These are phyloP conservation scores for Colletotrichum sp. DNA, from an alignment of 2,329 filamentous ascomycete species.

Conservation along the genomic window DNA sequence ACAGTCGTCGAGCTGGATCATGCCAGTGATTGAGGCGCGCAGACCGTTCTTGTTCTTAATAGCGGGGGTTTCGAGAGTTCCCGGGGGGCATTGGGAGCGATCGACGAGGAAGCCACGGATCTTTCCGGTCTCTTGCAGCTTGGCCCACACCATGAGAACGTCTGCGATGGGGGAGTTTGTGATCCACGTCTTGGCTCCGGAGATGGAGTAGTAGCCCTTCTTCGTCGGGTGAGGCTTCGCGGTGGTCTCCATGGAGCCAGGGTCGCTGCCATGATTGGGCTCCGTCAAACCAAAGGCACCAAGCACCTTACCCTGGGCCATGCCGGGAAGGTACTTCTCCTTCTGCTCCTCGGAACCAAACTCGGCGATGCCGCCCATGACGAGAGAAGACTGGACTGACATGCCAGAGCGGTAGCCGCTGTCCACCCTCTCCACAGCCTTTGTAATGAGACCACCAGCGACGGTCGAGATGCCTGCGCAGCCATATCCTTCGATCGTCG, in stretches of 20 bases:
- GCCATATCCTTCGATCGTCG: constrained; percentile 85
- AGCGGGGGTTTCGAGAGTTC: constrained; percentile 87
- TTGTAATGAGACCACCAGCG: constrained; percentile 86
- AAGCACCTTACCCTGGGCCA: constrained; percentile 83
- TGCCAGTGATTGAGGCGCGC: constrained; percentile 91
- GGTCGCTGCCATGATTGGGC: constrained; percentile 91
- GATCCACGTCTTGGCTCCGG: constrained; percentile 92
- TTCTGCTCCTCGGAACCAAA: constrained; percentile 89
- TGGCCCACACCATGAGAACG: constrained; percentile 89
- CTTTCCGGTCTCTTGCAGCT: constrained; percentile 88
- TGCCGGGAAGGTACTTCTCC: constrained; percentile 77
- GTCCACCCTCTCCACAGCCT: constrained; percentile 89
- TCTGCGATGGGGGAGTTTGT: constrained; percentile 93
- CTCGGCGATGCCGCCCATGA: constrained; percentile 90
- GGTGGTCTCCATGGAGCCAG: constrained; percentile 86
- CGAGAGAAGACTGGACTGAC: constrained; percentile 92
- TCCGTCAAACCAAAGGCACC: constrained; percentile 92
- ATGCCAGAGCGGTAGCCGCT: constrained; percentile 92
- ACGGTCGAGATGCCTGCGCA: constrained; percentile 89
- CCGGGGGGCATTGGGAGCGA: constrained; percentile 80
- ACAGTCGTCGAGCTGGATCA: constrained; percentile 94
- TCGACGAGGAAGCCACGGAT: constrained; percentile 94
- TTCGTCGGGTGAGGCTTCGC: constrained; percentile 86
- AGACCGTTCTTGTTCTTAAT: constrained; percentile 97
- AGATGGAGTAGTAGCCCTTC: constrained; percentile 80